Percentiles rank a stretch among this genome's conserved stretches.
Evolutionary conservation across 2,329 filamentous ascomycete genomes (phyloP).

Genomic region (Metarhizium brunneum): DNA sequence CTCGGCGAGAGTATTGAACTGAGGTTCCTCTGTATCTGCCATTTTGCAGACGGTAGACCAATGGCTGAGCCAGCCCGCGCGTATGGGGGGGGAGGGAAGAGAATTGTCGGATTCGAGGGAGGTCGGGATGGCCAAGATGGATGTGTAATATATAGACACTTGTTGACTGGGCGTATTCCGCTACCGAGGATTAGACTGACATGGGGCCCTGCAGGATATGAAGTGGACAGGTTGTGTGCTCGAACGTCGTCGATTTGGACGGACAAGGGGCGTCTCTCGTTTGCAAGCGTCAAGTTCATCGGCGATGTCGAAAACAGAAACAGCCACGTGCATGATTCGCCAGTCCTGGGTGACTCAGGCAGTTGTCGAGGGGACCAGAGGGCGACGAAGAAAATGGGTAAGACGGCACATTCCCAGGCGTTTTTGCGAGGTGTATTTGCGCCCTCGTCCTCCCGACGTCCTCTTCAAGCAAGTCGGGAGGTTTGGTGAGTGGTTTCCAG

Average conservation of each 20-base stretch:
- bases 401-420: too few species aligned
- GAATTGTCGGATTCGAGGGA: background rate
- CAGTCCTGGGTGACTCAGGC: background rate
- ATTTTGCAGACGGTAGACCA: slow-evolving; percentile 24
- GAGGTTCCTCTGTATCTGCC: slow-evolving; percentile 53
- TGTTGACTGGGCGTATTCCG: background rate
- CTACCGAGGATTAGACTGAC: background rate
- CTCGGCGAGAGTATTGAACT: slow-evolving; percentile 51
- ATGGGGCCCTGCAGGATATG: background rate
- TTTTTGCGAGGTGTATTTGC: too few species aligned
- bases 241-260: background rate
- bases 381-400: too few species aligned
- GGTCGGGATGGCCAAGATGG: background rate
- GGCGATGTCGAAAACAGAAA: background rate
- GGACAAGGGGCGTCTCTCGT: background rate
- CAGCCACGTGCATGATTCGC: background rate
- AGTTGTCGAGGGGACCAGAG: background rate
- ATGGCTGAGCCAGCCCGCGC: background rate
- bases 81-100: background rate
- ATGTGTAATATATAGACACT: background rate
- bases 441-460: too few species aligned
- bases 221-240: background rate
- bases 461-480: background rate
- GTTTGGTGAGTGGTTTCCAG: background rate
- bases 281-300: background rate